Evolutionary conservation across 495 filamentous ascomycete species (phyloP).

Genomic region (Staphylotrichum longicolle): DNA sequence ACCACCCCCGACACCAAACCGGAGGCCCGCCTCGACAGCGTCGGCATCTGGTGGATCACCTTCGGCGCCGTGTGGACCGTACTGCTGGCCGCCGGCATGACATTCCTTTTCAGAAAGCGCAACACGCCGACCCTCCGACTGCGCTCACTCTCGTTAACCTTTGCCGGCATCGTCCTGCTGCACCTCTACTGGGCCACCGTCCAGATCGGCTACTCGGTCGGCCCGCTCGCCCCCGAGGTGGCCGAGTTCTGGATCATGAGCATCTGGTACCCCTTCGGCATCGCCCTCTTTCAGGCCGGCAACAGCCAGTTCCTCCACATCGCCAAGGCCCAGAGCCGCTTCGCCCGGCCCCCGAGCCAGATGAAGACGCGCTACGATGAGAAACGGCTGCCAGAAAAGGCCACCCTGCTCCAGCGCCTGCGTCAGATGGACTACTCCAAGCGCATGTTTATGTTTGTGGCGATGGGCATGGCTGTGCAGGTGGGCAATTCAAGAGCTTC

Average conservation of each 20-base stretch:
- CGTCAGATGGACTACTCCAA: conserved; percentile 46
- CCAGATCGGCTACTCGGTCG: conserved; percentile 60
- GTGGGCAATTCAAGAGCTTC: conserved; percentile 32
- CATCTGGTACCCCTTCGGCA: conserved; percentile 64
- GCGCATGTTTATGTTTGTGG: conserved; percentile 48
- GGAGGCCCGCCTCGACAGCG: conserved; percentile 24
- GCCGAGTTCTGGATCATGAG: conserved; percentile 73
- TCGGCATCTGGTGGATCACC: conserved; percentile 34
- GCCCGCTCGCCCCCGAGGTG: conserved; percentile 52
- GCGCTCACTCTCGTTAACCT: conserved; percentile 58
- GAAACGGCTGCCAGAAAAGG: conserved; percentile 21
- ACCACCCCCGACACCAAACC: conserved; percentile 32
- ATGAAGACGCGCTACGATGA: conserved; percentile 28
- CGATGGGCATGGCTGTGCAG: conserved; percentile 53
- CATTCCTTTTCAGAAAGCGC: conserved; percentile 55
- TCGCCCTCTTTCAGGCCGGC: conserved; percentile 68
- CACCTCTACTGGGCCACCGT: conserved; percentile 63
- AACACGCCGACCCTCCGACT: conserved; percentile 59
- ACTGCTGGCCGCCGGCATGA: conserved; percentile 51
- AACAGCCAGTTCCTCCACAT: conserved; percentile 66
- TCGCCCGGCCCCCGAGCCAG: conserved; percentile 31
- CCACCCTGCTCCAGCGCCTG: conserved; percentile 11
- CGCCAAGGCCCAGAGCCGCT: conserved; percentile 52
- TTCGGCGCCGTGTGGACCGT: conserved; percentile 56
- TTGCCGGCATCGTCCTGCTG: conserved; percentile 57